Evolutionary conservation across 495 filamentous ascomycete species (phyloP).

Genomic region (Penicillium chermesinum): DNA sequence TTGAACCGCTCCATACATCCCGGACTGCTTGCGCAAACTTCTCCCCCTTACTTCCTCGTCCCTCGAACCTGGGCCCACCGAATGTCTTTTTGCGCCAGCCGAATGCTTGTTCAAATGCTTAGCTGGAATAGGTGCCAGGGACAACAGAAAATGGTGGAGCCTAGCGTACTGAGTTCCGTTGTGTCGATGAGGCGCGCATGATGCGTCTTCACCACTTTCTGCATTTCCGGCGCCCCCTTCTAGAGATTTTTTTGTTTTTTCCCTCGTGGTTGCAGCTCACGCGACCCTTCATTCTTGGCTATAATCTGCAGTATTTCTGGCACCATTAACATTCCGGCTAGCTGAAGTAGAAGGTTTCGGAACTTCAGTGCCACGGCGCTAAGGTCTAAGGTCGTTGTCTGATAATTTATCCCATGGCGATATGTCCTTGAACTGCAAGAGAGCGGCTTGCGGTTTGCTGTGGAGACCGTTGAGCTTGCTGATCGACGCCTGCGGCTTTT

Average conservation of each 20-base stretch:
- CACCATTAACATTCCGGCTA: slow-evolving; percentile 63
- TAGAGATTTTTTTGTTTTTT: slow-evolving; percentile 22
- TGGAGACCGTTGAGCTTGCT: slow-evolving; percentile 51
- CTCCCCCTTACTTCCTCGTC: slow-evolving; percentile 28
- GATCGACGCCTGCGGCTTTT: slow-evolving; percentile 44
- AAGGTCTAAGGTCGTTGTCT: slow-evolving; percentile 61
- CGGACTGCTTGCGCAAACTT: slow-evolving; percentile 9
- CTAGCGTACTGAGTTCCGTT: slow-evolving; percentile 35
- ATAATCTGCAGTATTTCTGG: slow-evolving; percentile 63
- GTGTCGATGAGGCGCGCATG: slow-evolving; percentile 54
- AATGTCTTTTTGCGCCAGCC: too few relatives aligned
- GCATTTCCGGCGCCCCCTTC: slow-evolving; percentile 28
- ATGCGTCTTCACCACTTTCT: slow-evolving; percentile 53
- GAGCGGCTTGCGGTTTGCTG: slow-evolving; percentile 60
- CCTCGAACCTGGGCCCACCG: neutral
- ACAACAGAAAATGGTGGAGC: slow-evolving; percentile 24
- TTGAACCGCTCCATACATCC: slow-evolving; percentile 21
- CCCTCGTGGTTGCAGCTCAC: slow-evolving; percentile 3
- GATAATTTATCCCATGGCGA: slow-evolving; percentile 62
- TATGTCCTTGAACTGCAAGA: slow-evolving; percentile 69
- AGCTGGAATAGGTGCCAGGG: slow-evolving; percentile 21
- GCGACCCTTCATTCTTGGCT: slow-evolving; percentile 27
- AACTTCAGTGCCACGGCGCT: slow-evolving; percentile 49
- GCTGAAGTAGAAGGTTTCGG: slow-evolving; percentile 54
- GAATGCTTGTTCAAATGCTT: slow-evolving; percentile 22